Evolutionary conservation across 2,329 filamentous ascomycete genomes (phyloP).

Genomic region (Pyrenophora tritici-repentis): DNA sequence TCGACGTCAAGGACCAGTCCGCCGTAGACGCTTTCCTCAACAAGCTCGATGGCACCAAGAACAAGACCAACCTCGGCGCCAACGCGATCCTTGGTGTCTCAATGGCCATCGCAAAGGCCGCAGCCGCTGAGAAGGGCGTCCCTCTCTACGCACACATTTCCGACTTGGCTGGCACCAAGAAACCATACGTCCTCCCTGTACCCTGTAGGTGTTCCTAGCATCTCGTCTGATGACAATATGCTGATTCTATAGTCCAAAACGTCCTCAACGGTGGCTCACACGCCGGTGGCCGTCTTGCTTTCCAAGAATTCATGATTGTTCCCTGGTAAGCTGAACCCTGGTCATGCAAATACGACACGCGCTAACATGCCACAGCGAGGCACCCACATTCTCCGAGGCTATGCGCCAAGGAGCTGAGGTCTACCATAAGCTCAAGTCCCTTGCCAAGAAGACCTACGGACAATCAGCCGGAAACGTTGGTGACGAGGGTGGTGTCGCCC

Average conservation of each 20-base stretch:
- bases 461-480: conserved; percentile 98
- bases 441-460: conserved; percentile 99
- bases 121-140: conserved; percentile 59
- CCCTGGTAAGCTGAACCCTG: conserved; percentile 47
- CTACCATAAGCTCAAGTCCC: conserved; percentile 95
- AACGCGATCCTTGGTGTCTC: conserved; percentile 66
- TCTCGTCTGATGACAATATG: not conserved
- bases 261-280: conserved; percentile 78
- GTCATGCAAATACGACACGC: conserved; percentile 16
- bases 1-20: conserved; percentile 61
- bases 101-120: conserved; percentile 64
- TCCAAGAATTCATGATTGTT: conserved; percentile 64
- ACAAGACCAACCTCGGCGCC: conserved; percentile 64
- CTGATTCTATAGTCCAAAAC: conserved; percentile 48
- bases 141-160: conserved; percentile 64
- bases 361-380: conserved; percentile 59
- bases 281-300: conserved; percentile 83
- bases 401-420: conserved; percentile 96
- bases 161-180: conserved; percentile 58
- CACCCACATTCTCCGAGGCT: conserved; percentile 91
- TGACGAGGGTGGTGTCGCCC: conserved; percentile 99
- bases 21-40: conserved; percentile 60
- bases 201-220: conserved; percentile 45
- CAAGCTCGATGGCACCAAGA: conserved; percentile 61
- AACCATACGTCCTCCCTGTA: conserved; percentile 61